phyloP scores from a whole-genome alignment of 2,329 filamentous ascomycete genomes.

The Helicocarpus griseus region DNA sequence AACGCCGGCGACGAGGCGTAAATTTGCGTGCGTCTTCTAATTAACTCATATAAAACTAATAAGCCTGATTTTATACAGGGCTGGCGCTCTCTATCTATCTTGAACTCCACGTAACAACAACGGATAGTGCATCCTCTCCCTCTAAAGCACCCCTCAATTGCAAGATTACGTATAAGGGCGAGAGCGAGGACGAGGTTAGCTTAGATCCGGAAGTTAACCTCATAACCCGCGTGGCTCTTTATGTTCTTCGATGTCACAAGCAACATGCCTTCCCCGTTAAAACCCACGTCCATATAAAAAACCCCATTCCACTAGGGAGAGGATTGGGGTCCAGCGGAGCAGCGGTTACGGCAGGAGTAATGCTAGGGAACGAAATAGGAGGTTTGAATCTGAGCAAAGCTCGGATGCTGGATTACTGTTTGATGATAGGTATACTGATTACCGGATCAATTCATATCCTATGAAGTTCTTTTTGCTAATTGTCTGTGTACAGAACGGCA shows the following conservation, averaged over 20 bases:
- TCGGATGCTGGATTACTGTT: constrained; percentile 83
- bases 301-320: constrained; percentile 85
- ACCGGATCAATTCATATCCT: constrained; percentile 8
- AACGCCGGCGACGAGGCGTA: too few species aligned
- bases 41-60: neutral
- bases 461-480: neutral
- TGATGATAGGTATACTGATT: constrained; percentile 71
- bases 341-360: constrained; percentile 90
- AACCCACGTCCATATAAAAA: constrained; percentile 89
- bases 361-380: constrained; percentile 82
- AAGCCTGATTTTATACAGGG: constrained; percentile 35
- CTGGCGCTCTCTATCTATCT: constrained; percentile 90
- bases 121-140: constrained; percentile 38
- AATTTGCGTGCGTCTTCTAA: too few species aligned
- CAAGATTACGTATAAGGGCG: constrained; percentile 80
- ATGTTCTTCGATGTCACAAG: constrained; percentile 86
- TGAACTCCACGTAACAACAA: constrained; percentile 74
- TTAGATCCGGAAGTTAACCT: constrained; percentile 81
- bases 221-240: constrained; percentile 86
- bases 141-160: constrained; percentile 64
- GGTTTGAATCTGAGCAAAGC: constrained; percentile 66
- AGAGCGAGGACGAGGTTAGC: constrained; percentile 62
- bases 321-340: constrained; percentile 93
- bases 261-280: constrained; percentile 73
- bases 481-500: constrained; percentile 52